Percentiles rank a stretch among this genome's conserved stretches.
phyloP scores from a whole-genome alignment of 2,329 filamentous ascomycete species.

The Huntiella abstrusa region DNA sequence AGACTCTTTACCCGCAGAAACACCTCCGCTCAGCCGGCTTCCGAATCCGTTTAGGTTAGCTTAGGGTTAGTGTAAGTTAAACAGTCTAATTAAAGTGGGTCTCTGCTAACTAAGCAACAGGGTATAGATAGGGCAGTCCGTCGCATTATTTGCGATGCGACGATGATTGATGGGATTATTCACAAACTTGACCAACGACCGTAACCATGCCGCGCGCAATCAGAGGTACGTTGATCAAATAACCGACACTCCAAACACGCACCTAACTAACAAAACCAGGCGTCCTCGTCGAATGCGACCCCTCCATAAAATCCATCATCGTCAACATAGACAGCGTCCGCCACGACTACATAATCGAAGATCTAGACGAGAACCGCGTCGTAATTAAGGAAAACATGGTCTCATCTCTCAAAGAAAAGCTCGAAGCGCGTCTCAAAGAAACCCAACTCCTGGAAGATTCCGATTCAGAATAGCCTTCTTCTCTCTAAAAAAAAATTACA shows the following conservation, averaged over 20 bases:
- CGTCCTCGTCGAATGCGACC: slow-evolving; percentile 62
- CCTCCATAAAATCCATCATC: slow-evolving; percentile 76
- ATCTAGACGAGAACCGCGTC: slow-evolving; percentile 58
- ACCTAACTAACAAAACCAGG: slow-evolving; percentile 22
- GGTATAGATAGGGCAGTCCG: no score
- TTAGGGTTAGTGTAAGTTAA: no score
- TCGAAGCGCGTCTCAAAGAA: slow-evolving; percentile 42
- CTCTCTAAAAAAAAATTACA: background rate
- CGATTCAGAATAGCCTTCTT: slow-evolving; percentile 24
- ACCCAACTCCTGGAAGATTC: slow-evolving; percentile 33
- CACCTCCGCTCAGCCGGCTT: no score
- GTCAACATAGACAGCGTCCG: slow-evolving; percentile 52
- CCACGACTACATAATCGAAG: slow-evolving; percentile 61
- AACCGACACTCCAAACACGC: background rate
- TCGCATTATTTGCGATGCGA: no score
- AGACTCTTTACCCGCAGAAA: no score
- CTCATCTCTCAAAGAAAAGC: slow-evolving; percentile 42
- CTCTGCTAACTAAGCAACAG: no score
- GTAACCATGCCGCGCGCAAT: slow-evolving; percentile 36
- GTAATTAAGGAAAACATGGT: slow-evolving; percentile 61
- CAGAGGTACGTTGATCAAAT: slow-evolving; percentile 24
- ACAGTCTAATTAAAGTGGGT: no score
- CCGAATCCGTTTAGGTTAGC: no score
- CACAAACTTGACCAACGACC: no score
- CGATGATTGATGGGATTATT: no score